These are phyloP conservation scores for Canavalia gladiata DNA, from an alignment of 306 rosid species.

Conservation along the genomic window DNA sequence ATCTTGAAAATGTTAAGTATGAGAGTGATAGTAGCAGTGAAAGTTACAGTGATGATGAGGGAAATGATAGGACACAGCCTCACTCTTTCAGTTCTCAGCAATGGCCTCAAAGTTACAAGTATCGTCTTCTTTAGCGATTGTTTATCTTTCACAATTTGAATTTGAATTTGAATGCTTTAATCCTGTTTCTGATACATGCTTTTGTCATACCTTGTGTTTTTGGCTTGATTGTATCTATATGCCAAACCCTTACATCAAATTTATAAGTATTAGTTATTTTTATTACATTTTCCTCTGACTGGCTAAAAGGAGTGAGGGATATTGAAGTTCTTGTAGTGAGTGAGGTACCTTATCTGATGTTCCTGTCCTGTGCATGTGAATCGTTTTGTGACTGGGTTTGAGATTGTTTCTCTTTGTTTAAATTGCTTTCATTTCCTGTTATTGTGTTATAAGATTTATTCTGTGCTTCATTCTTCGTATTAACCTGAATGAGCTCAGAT, in stretches of 20 bases:
- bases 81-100: slow-evolving; percentile 66
- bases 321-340: neutral
- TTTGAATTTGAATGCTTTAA: neutral
- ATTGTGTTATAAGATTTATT: slow-evolving; percentile 10
- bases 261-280: neutral
- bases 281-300: neutral
- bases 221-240: neutral
- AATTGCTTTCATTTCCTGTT: neutral
- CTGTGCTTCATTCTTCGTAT: neutral
- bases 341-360: neutral
- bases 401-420: neutral
- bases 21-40: slow-evolving; percentile 44
- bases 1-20: slow-evolving; percentile 48
- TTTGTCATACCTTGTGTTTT: neutral
- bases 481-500: neutral
- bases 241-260: neutral
- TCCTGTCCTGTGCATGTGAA: neutral
- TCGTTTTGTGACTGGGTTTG: too few relatives aligned
- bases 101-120: slow-evolving; percentile 91
- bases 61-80: neutral
- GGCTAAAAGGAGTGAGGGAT: neutral
- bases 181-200: neutral
- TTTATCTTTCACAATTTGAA: neutral
- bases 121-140: neutral
- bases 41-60: slow-evolving; percentile 19